Percentiles rank a stretch among this genome's conserved stretches.
Evolutionary conservation across 805 yeast species (phyloP).

Genomic region (Starmerella kuoi): DNA sequence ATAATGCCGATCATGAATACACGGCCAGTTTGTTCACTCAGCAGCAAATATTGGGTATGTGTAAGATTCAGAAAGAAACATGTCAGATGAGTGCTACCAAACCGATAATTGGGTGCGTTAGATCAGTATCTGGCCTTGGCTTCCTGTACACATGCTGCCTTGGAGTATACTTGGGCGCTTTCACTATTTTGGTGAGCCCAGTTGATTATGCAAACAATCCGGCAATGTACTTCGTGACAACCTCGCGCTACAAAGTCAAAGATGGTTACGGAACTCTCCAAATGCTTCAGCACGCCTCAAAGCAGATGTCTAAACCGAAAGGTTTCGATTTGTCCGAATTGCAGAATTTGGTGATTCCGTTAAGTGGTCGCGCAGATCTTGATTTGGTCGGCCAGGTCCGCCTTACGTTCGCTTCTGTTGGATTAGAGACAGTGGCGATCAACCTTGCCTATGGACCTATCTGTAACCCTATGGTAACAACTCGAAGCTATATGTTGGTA

Average conservation of each 20-base stretch:
- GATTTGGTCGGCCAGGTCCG: constrained; percentile 44
- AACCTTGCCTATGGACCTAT: constrained; percentile 67
- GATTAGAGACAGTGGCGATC: constrained; percentile 54
- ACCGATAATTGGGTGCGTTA: constrained; percentile 74
- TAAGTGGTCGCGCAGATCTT: constrained; percentile 53
- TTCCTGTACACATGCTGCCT: constrained; percentile 72
- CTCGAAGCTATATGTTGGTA: constrained; percentile 76
- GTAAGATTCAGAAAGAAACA: constrained; percentile 84
- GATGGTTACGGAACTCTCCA: constrained; percentile 77
- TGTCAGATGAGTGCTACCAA: constrained; percentile 63
- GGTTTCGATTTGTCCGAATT: constrained; percentile 50
- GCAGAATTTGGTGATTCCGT: constrained; percentile 73
- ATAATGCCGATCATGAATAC: constrained; percentile 59
- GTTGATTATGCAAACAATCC: constrained; percentile 69
- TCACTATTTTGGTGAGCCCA: constrained; percentile 71
- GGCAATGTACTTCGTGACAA: constrained; percentile 49
- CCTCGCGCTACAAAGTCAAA: constrained; percentile 67
- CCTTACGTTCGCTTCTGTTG: constrained; percentile 49
- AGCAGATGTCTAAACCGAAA: constrained; percentile 41
- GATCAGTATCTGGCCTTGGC: constrained; percentile 77
- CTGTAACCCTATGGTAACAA: constrained; percentile 70
- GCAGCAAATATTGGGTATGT: constrained; percentile 54
- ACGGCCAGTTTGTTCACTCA: constrained; percentile 48
- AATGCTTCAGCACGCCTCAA: constrained; percentile 65
- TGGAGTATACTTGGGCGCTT: constrained; percentile 77